A percentile compares a stretch with the other conserved stretches of the same genome.
Evolutionary conservation across 2,329 filamentous ascomycete species (phyloP).

Genomic region (Pyricularia sp.): DNA sequence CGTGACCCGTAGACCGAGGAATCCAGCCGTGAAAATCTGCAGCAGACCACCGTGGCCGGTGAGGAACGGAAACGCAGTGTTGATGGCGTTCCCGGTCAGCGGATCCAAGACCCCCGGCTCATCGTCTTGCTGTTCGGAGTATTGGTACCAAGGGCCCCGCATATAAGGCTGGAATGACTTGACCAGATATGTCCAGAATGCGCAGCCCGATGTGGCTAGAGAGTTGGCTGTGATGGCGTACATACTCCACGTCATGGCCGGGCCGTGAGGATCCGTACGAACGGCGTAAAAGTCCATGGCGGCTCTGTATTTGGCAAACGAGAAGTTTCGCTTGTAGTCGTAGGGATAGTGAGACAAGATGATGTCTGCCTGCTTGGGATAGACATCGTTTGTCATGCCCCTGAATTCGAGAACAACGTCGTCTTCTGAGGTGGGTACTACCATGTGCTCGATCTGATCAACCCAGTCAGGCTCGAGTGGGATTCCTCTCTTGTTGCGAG

Average conservation of each 20-base stretch:
- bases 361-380: conserved; percentile 62
- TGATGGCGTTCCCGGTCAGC: conserved; percentile 33
- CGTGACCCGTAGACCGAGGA: conserved; percentile 53
- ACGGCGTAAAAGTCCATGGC: conserved; percentile 18
- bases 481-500: conserved; percentile 5
- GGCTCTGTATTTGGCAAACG: conserved; percentile 17
- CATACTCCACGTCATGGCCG: conserved; percentile 65
- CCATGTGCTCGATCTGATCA: conserved; percentile 9
- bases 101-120: conserved; percentile 44
- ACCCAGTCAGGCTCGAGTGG: conserved; percentile 7
- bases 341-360: conserved; percentile 57
- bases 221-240: conserved; percentile 59
- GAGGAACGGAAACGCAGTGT: conserved; percentile 62
- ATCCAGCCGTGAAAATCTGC: conserved; percentile 58
- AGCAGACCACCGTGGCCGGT: conserved; percentile 64
- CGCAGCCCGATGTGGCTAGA: conserved; percentile 58
- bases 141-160: conserved; percentile 59
- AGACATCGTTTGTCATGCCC: conserved; percentile 55
- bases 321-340: conserved; percentile 38
- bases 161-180: conserved; percentile 54
- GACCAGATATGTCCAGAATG: conserved; percentile 57
- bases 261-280: conserved; percentile 43
- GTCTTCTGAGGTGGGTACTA: conserved; percentile 11
- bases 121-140: conserved; percentile 60
- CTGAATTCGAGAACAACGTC: conserved; percentile 54